Percentiles rank a stretch among this genome's conserved stretches.
phyloP scores from a whole-genome alignment of 2,329 filamentous ascomycete species.

The Ophiocordyceps robertsii region DNA sequence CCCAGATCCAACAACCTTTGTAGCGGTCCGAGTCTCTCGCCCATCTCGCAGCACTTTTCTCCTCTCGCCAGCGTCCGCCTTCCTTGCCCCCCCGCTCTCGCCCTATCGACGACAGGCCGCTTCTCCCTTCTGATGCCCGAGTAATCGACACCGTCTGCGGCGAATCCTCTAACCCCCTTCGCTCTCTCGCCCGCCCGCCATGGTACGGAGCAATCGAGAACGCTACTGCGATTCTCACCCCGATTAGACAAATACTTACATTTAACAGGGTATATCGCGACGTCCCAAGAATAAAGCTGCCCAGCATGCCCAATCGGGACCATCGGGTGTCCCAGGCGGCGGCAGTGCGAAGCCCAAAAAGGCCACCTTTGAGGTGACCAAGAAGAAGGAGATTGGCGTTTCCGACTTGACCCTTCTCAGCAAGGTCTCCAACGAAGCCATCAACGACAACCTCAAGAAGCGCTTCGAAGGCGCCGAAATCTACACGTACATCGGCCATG shows the following conservation, averaged over 20 bases:
- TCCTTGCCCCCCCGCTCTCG: background rate
- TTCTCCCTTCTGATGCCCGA: slow-evolving; percentile 11
- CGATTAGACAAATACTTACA: background rate
- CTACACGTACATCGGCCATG: slow-evolving; percentile 99
- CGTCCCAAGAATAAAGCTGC: slow-evolving; percentile 26
- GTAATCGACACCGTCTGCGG: slow-evolving; percentile 7
- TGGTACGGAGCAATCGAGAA: slow-evolving; percentile 15
- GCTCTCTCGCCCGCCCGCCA: slow-evolving; percentile 9
- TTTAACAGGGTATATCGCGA: slow-evolving; percentile 22
- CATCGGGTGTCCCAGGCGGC: slow-evolving; percentile 18
- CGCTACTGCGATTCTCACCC: background rate
- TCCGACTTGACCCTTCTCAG: slow-evolving; percentile 95
- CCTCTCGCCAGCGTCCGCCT: background rate
- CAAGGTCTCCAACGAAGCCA: slow-evolving; percentile 97
- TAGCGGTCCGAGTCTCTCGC: background rate
- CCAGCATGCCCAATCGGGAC: slow-evolving; percentile 23
- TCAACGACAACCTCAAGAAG: slow-evolving; percentile 98
- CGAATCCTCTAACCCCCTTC: slow-evolving; percentile 3
- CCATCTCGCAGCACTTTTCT: background rate
- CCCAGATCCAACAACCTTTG: background rate
- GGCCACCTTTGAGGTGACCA: slow-evolving; percentile 86
- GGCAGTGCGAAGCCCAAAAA: slow-evolving; percentile 67
- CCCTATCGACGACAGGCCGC: background rate
- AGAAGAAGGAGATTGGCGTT: slow-evolving; percentile 99
- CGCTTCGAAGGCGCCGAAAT: slow-evolving; percentile 95